A percentile compares a stretch with the other conserved stretches of the same genome.
Evolutionary conservation across 1,284 basidiomycete genomes (phyloP).

Genomic region (Porogramme epimiltina): DNA sequence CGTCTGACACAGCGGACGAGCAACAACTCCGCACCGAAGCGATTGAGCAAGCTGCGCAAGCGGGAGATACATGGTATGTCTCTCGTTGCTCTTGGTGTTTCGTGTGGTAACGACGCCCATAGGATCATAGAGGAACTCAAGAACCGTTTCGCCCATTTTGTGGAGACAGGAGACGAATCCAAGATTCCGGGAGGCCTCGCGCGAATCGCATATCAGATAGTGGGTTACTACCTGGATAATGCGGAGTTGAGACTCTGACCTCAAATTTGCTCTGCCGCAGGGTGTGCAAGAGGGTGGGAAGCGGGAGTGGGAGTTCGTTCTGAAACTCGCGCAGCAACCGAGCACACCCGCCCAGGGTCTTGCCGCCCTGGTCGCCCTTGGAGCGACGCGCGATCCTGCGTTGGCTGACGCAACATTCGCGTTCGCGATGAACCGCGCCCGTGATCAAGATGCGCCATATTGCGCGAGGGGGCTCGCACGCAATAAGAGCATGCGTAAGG

Average conservation of each 20-base stretch:
- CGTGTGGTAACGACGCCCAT: background rate
- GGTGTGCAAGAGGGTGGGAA: conserved; percentile 46
- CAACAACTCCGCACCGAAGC: conserved; percentile 80
- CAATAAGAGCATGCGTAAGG: conserved; percentile 47
- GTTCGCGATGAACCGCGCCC: conserved; percentile 54
- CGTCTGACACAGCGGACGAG: conserved; percentile 73
- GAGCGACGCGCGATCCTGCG: conserved; percentile 43
- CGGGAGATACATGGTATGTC: conserved; percentile 59
- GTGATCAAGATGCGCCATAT: conserved; percentile 67
- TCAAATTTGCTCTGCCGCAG: conserved; percentile 47
- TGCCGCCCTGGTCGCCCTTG: conserved; percentile 64
- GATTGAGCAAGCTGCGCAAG: conserved; percentile 65
- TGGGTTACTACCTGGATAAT: conserved; percentile 31
- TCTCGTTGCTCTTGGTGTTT: background rate
- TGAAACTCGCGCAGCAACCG: conserved; percentile 71
- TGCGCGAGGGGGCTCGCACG: conserved; percentile 45
- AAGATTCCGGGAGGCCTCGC: conserved; percentile 81
- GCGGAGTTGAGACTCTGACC: conserved; percentile 13
- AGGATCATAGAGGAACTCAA: conserved; percentile 78
- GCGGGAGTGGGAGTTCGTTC: conserved; percentile 76
- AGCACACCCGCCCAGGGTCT: conserved; percentile 71
- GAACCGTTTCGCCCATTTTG: conserved; percentile 73
- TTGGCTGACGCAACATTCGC: conserved; percentile 61
- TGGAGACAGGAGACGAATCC: conserved; percentile 77
- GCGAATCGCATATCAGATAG: conserved; percentile 50